A percentile compares a stretch with the other conserved stretches of the same genome.
These are phyloP conservation scores for Fusarium sp. DNA, from an alignment of 2,329 filamentous ascomycete genomes.

Conservation along the genomic window DNA sequence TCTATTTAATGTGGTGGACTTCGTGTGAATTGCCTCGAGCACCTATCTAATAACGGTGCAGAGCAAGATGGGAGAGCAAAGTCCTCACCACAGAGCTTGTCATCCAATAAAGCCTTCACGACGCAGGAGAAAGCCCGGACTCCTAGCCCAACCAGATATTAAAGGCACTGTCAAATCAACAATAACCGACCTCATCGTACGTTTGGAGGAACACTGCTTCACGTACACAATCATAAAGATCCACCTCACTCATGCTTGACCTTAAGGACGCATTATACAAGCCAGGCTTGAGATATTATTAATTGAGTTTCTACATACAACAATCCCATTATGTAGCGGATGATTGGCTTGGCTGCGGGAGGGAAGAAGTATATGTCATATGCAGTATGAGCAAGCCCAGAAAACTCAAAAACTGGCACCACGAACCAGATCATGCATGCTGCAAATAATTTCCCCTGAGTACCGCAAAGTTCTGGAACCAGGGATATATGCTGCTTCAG, in stretches of 20 bases:
- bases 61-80: neutral
- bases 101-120: neutral
- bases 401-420: slow-evolving; percentile 4
- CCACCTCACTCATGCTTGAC: neutral
- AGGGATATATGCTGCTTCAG: slow-evolving; percentile 22
- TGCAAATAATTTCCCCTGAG: neutral
- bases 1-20: too few species aligned
- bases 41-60: too few species aligned
- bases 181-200: neutral
- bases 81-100: neutral
- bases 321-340: neutral
- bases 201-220: neutral
- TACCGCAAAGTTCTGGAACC: neutral
- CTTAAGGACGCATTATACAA: neutral
- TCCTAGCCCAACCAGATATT: neutral
- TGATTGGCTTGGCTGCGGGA: neutral
- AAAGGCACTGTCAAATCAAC: neutral
- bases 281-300: slow-evolving; percentile 30
- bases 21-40: too few species aligned
- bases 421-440: neutral
- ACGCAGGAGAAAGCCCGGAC: neutral
- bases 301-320: slow-evolving; percentile 31
- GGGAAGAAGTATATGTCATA: slow-evolving; percentile 1
- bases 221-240: neutral
- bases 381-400: slow-evolving; percentile 5